Conservation (phyloP, 768 basidiomycete genomes). For the Lentinula boryana region DNA sequence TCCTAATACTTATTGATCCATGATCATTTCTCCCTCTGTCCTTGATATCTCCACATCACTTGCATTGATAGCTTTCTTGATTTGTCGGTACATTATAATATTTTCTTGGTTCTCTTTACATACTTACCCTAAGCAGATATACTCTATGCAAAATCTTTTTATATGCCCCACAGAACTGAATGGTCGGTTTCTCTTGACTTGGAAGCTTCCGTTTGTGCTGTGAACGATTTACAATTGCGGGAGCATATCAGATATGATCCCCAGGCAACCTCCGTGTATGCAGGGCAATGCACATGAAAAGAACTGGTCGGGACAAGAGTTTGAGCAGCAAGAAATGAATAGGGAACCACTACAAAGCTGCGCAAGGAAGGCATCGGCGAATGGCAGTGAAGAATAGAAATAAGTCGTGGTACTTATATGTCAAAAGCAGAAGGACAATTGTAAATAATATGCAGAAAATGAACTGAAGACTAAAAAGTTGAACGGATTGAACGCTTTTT, state of each 20-base stretch:
- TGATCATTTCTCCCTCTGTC: neutral
- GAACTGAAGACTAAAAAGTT: neutral
- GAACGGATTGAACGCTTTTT: too few relatives aligned
- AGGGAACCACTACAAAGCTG: neutral
- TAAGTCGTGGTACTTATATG: neutral
- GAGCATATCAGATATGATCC: neutral
- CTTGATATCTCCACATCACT: neutral
- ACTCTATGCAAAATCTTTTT: neutral
- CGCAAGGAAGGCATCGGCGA: neutral
- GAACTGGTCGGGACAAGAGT: neutral
- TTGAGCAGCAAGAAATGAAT: neutral
- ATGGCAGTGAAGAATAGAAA: neutral
- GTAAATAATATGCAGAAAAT: too few relatives aligned
- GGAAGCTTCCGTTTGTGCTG: neutral
- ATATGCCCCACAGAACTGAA: neutral
- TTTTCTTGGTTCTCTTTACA: neutral
- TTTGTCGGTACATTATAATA: neutral
- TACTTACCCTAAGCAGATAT: neutral
- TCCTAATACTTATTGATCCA: neutral
- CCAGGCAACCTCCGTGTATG: neutral
- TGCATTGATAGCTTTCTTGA: slow-evolving; percentile 4
- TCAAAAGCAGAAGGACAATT: neutral
- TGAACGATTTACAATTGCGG: neutral
- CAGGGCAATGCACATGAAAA: neutral
- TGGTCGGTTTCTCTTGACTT: neutral